These are phyloP conservation scores for Batkoa obscura DNA, from an alignment of 371 early-diverging fungal species.

Conservation along the genomic window DNA sequence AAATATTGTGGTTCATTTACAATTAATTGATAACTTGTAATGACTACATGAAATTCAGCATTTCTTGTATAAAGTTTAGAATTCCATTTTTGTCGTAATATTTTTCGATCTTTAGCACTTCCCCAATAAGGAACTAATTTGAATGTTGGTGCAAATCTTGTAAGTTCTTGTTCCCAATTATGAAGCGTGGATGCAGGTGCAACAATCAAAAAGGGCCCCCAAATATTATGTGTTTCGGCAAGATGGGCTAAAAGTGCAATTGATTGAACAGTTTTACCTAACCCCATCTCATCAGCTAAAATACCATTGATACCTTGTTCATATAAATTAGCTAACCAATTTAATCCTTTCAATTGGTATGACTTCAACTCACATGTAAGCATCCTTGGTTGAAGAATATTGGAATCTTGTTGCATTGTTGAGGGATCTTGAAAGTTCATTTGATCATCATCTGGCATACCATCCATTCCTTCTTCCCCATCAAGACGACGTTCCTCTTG, in stretches of 20 bases:
- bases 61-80: conserved; percentile 55
- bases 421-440: conserved; percentile 74
- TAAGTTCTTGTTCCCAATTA: conserved; percentile 95
- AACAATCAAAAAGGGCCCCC: conserved; percentile 93
- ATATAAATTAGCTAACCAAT: conserved; percentile 94
- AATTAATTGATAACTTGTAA: conserved; percentile 87
- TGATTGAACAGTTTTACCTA: conserved; percentile 80
- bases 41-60: conserved; percentile 77
- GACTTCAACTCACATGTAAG: conserved; percentile 75
- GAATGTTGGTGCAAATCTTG: conserved; percentile 77
- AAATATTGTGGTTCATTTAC: conserved; percentile 77
- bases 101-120: conserved; percentile 67
- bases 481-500: background rate
- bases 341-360: conserved; percentile 96
- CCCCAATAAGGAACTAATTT: conserved; percentile 90
- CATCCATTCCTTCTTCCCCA: background rate
- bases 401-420: conserved; percentile 44
- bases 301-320: conserved; percentile 97
- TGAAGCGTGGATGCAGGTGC: conserved; percentile 92
- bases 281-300: conserved; percentile 34
- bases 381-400: conserved; percentile 70
- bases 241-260: conserved; percentile 84
- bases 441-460: conserved; percentile 34
- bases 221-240: conserved; percentile 69
- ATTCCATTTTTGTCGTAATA: conserved; percentile 66